Conservation (phyloP, 2,329 filamentous ascomycete genomes). For the Davidsoniella virescens region DNA sequence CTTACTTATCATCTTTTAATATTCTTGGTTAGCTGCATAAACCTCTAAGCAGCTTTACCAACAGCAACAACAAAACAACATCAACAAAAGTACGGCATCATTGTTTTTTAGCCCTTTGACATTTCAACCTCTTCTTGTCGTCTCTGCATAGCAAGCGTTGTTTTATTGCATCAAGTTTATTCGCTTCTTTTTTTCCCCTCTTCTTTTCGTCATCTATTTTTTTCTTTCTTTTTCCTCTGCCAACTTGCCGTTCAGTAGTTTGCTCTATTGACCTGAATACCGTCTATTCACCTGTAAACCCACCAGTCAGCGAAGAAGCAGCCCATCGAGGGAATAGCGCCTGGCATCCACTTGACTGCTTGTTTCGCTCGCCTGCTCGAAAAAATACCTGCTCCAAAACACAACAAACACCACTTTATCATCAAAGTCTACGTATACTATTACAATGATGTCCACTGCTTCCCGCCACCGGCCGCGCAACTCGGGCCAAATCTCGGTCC, state of each 20-base stretch:
- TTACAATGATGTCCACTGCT: background rate
- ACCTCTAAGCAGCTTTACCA: background rate
- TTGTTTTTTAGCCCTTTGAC: conserved; percentile 20
- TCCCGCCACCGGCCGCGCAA: conserved; percentile 5
- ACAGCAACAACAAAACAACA: conserved; percentile 19
- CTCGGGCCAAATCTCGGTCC: conserved; percentile 12
- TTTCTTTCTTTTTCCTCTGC: background rate
- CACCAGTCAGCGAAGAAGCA: too few species aligned
- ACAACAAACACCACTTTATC: background rate
- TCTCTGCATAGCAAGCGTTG: background rate
- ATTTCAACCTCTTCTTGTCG: background rate
- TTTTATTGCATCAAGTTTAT: background rate
- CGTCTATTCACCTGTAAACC: too few species aligned
- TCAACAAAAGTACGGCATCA: too few species aligned
- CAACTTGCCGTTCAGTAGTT: background rate
- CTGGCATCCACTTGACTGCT: too few species aligned
- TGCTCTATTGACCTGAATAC: background rate
- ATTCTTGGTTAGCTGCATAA: background rate
- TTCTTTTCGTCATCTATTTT: background rate
- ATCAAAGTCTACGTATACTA: background rate
- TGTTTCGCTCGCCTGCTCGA: too few species aligned
- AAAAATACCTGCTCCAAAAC: too few species aligned
- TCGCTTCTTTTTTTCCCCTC: background rate
- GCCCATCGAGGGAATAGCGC: too few species aligned
- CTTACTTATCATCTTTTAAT: background rate